Evolutionary conservation across 441 rosid genomes (phyloP), one percentile per base, ranked within the genome.

Genomic region (Adansonia rubrostipa): DNA sequence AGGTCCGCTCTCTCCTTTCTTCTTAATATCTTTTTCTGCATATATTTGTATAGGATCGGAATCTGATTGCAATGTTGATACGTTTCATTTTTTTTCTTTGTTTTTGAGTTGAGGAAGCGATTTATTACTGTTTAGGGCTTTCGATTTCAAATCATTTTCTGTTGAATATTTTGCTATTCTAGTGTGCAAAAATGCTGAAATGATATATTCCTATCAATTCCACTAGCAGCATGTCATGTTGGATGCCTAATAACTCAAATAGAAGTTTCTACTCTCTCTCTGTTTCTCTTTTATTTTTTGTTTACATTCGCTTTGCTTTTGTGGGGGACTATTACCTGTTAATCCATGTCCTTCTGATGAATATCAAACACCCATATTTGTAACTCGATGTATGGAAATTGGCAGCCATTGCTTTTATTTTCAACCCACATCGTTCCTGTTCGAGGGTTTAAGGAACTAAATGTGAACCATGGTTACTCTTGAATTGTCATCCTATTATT

Each of bases 1-100:
- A 80, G 90, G 90, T 84, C n/a, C 0, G 22, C 4, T 17, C 11
- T 63, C 1, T 10, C 3, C 33, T 11, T 10, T 6, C 3, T 3
- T 1, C 44, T 64, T 9, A 2, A 11, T 69, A 3, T 53, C 33
- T 5, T 11, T 42, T n/a, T 3, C 7, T 44, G 19, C 6, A 22
- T 51, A 48, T 48, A n/a, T 66, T 42, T 28, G 0, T 62, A 28
- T 28, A 28, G 24, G 19, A 66, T 9, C 0, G 6, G 14, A 66
- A n/a, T 40, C 24, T 66, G 14, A n/a, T 44, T 42, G 58, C 14
- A 53, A 6, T 5, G 3, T 24, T 51, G 0, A 4, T 28, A 1
- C 1, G 10, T 40, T 33, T 33, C 0, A 11, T 33, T 48, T 48
- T 14, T 48, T 48, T 48, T 48, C 66, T 5, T 36, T 67, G 2